Conservation (phyloP, 345 rosid genomes). For the Carallia brachiata region DNA sequence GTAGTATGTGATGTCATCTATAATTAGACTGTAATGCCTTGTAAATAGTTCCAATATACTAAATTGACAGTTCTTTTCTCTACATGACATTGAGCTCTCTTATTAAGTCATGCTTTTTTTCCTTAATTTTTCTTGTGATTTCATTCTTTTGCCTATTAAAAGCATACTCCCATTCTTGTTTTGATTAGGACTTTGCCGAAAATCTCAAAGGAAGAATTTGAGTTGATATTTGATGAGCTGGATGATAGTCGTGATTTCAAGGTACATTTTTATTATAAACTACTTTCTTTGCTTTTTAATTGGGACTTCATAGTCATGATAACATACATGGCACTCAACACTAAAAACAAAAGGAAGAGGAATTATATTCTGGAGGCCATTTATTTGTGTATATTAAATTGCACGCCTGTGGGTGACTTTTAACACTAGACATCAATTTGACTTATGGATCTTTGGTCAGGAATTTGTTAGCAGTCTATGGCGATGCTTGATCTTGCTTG, state of each 20-base stretch:
- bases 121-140: not conserved
- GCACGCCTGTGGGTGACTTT: no score
- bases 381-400: no score
- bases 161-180: not conserved
- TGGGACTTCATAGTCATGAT: no score
- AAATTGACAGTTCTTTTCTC: not conserved
- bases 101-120: not conserved
- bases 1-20: not conserved
- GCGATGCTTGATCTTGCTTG: no score
- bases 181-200: slow-evolving; percentile 77
- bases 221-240: slow-evolving; percentile 79
- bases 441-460: no score
- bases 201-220: slow-evolving; percentile 79
- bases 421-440: no score
- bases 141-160: not conserved
- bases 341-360: no score
- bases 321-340: no score
- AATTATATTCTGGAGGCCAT: no score
- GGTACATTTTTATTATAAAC: slow-evolving; percentile 42
- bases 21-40: not conserved
- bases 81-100: not conserved
- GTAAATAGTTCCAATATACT: not conserved
- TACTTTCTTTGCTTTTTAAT: not conserved
- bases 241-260: slow-evolving; percentile 91
- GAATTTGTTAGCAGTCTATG: no score